These are phyloP conservation scores for Lignosus rhinocerotis DNA, from an alignment of 1,284 basidiomycete species.

Conservation along the genomic window DNA sequence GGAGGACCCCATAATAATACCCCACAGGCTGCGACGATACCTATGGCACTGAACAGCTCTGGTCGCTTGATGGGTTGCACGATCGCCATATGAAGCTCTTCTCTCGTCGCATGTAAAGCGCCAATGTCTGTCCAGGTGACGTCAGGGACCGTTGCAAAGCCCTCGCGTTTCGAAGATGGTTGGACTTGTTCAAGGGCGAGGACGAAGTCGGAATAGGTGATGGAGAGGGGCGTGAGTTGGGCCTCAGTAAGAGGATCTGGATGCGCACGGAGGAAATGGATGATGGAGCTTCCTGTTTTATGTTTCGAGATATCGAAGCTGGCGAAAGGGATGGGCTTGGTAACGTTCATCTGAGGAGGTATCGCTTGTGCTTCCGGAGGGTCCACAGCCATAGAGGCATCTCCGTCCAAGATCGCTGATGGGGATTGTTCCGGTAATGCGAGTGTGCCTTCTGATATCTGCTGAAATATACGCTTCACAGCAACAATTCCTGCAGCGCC, in stretches of 20 bases:
- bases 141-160: conserved; percentile 95
- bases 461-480: conserved; percentile 93
- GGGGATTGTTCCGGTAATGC: conserved; percentile 46
- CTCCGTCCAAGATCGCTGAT: conserved; percentile 25
- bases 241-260: conserved; percentile 75
- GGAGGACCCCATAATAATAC: conserved; percentile 98
- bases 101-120: conserved; percentile 82
- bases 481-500: conserved; percentile 95
- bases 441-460: conserved; percentile 71
- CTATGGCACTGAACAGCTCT: conserved; percentile 85
- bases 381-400: conserved; percentile 56
- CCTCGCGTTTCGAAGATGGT: conserved; percentile 96
- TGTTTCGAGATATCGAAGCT: conserved; percentile 37
- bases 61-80: conserved; percentile 93
- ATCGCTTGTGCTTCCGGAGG: conserved; percentile 7
- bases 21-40: conserved; percentile 86
- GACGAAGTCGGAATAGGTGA: conserved; percentile 80
- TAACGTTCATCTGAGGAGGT: conserved; percentile 18
- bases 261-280: conserved; percentile 86
- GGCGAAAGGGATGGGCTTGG: conserved; percentile 43
- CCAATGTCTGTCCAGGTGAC: conserved; percentile 96
- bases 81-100: conserved; percentile 96
- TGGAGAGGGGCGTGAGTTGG: conserved; percentile 80
- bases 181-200: conserved; percentile 85
- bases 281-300: conserved; percentile 72